Percentiles rank a stretch among this genome's conserved stretches.
Evolutionary conservation across 139 green algal genomes (phyloP).

Genomic region (Astrephomene gubernaculifera): DNA sequence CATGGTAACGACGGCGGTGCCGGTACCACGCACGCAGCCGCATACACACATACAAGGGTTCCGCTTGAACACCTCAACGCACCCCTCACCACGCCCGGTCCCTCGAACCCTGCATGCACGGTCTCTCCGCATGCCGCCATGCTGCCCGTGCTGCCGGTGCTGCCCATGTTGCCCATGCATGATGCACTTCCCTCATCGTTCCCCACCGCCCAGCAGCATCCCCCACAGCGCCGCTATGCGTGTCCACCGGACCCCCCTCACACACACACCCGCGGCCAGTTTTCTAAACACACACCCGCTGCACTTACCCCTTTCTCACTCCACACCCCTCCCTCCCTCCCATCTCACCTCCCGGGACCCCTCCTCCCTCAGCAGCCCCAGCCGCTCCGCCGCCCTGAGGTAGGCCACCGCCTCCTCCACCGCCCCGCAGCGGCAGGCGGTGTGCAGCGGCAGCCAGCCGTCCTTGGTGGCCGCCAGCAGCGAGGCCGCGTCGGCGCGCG

Average conservation of each 20-base stretch:
- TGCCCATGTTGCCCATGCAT: too few relatives aligned
- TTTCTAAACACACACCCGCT: neutral
- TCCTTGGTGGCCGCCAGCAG: constrained; percentile 1
- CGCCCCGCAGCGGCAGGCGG: neutral
- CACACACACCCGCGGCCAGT: neutral
- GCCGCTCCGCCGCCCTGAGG: neutral
- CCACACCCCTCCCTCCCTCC: too few relatives aligned
- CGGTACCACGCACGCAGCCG: neutral
- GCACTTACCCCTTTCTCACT: too few relatives aligned
- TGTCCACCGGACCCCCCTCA: neutral
- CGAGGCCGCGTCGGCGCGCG: neutral
- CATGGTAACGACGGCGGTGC: neutral
- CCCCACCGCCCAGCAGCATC: too few relatives aligned
- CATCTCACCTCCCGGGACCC: too few relatives aligned
- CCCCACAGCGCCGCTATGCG: neutral
- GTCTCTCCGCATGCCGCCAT: too few relatives aligned
- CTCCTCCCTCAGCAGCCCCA: neutral
- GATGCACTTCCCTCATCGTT: too few relatives aligned
- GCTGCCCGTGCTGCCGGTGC: too few relatives aligned
- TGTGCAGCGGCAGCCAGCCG: constrained; percentile 3
- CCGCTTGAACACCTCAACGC: neutral
- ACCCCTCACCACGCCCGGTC: too few relatives aligned
- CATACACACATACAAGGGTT: neutral
- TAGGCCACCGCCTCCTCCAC: neutral
- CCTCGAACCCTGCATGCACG: too few relatives aligned